Conservation (phyloP, 768 basidiomycete species). For the Suillus tomentosus region DNA sequence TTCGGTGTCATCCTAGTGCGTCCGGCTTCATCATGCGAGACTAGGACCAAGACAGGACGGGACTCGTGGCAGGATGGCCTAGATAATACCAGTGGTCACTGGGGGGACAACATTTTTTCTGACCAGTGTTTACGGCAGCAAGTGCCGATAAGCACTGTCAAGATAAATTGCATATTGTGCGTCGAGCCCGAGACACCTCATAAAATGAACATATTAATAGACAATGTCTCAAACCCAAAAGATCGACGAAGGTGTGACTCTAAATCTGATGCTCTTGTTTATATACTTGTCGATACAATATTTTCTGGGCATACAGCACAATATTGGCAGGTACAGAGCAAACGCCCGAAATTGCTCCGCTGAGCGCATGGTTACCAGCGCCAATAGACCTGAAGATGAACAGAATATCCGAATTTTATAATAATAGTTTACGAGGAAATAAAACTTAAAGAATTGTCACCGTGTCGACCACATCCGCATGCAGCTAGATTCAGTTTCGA, state of each 20-base stretch:
- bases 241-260: background rate
- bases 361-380: background rate
- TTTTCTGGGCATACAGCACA: background rate
- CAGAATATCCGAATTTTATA: background rate
- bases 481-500: constrained; percentile 3
- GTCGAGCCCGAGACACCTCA: background rate
- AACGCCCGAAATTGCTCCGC: background rate
- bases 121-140: background rate
- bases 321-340: background rate
- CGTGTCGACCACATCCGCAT: background rate
- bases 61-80: background rate
- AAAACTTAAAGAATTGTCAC: background rate
- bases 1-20: background rate
- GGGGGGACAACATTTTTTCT: background rate
- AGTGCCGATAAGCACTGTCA: background rate
- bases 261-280: background rate
- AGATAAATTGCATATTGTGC: background rate
- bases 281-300: background rate
- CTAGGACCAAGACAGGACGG: background rate
- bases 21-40: background rate
- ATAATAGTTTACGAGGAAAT: constrained; percentile 5
- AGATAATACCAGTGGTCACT: background rate
- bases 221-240: background rate
- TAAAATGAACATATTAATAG: background rate
- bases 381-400: background rate